Evolutionary conservation across 306 rosid genomes (phyloP).

Genomic region (Inga oerstediana): DNA sequence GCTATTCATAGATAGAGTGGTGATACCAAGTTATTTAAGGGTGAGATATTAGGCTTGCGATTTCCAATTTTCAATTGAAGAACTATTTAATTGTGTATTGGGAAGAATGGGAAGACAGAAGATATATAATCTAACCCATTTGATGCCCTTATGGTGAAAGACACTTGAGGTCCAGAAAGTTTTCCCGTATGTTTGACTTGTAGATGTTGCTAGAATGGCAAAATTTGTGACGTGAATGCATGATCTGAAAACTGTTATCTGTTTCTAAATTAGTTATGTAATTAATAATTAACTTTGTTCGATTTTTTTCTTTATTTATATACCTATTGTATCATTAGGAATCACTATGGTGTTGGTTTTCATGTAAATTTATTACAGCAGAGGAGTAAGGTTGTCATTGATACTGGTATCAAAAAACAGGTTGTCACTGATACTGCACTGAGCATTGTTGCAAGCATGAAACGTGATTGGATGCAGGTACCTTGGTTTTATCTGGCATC

Average conservation of each 20-base stretch:
- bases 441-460: conserved; percentile 78
- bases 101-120: conserved; percentile 7
- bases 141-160: conserved; percentile 20
- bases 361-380: conserved; percentile 47
- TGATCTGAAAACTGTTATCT: not conserved
- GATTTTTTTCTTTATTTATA: not conserved
- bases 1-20: not conserved
- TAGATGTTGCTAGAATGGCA: conserved; percentile 6
- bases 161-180: not conserved
- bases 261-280: not conserved
- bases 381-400: conserved; percentile 47
- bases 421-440: conserved; percentile 59
- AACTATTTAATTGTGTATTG: not conserved
- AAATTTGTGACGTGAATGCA: not conserved
- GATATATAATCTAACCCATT: not conserved
- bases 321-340: conserved; percentile 1
- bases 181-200: not conserved
- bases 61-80: not conserved
- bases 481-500: conserved; percentile 23
- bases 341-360: conserved; percentile 19
- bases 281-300: not conserved
- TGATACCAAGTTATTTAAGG: not conserved
- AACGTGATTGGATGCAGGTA: conserved; percentile 96
- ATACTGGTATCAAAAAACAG: no score
- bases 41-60: not conserved